Conservation (phyloP, 2,329 filamentous ascomycete genomes). For the Zasmidium cellare region DNA sequence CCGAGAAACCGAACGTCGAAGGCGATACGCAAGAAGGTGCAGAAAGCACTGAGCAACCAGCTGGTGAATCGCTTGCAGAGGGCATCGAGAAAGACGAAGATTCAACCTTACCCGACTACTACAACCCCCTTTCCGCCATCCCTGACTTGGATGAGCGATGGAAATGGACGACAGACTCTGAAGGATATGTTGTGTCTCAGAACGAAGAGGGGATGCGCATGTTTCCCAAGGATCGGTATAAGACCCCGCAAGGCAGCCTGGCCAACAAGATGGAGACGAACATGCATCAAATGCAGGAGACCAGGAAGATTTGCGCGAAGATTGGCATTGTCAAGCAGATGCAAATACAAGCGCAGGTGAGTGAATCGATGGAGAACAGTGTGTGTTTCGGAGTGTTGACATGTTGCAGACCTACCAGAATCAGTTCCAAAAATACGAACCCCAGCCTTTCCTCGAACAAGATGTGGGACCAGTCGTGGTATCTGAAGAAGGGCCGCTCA, state of each 20-base stretch:
- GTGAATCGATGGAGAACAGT: too few species aligned
- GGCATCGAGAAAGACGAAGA: conserved; percentile 91
- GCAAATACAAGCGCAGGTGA: conserved; percentile 94
- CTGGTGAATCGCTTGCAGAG: conserved; percentile 80
- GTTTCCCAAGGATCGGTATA: conserved; percentile 73
- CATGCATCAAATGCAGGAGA: conserved; percentile 94
- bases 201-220: conserved; percentile 81
- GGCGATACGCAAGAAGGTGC: conserved; percentile 46
- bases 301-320: conserved; percentile 91
- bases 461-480: conserved; percentile 89
- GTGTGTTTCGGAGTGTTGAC: conserved; percentile 17
- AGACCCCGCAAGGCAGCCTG: conserved; percentile 70
- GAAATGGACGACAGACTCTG: conserved; percentile 84
- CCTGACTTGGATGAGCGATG: conserved; percentile 78
- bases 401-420: conserved; percentile 80
- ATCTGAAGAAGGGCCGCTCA: conserved; percentile 82
- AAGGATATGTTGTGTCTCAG: conserved; percentile 86
- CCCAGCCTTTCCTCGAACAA: conserved; percentile 80
- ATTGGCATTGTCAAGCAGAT: conserved; percentile 99
- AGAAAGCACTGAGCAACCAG: conserved; percentile 49
- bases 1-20: conserved; percentile 36
- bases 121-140: conserved; percentile 80
- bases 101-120: conserved; percentile 87
- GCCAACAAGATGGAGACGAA: conserved; percentile 83
- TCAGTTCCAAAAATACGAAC: conserved; percentile 95